Evolutionary conservation across 176 grass and related monocot genomes (phyloP).

Genomic region (Aegilops umbellulata): DNA sequence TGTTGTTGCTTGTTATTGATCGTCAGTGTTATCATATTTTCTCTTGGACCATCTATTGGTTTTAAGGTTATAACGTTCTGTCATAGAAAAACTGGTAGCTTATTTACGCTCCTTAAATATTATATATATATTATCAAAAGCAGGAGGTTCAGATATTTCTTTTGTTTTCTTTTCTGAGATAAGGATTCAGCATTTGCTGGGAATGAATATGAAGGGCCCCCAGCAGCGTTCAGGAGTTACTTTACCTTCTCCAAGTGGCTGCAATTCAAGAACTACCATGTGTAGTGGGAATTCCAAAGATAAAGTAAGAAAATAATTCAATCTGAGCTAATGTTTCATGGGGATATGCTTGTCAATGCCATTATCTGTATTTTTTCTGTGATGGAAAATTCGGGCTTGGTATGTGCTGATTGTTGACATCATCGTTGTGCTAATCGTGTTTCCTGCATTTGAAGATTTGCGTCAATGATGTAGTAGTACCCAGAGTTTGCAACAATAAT

Average conservation of each 20-base stretch:
- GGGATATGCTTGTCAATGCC: background rate
- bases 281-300: constrained; percentile 36
- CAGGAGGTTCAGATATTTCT: background rate
- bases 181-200: constrained; percentile 55
- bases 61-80: background rate
- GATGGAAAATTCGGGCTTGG: background rate
- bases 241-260: constrained; percentile 43
- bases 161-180: constrained; percentile 1
- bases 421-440: constrained; percentile 28
- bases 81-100: background rate
- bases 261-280: constrained; percentile 24
- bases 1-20: background rate
- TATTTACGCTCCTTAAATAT: background rate
- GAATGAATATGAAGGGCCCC: constrained; percentile 33
- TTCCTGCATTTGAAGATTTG: constrained; percentile 31
- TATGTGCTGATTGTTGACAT: background rate
- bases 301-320: constrained; percentile 32
- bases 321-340: background rate
- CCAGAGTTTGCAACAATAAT: constrained; percentile 30
- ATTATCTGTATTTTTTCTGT: background rate
- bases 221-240: constrained; percentile 45
- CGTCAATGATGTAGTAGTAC: constrained; percentile 13
- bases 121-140: background rate
- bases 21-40: background rate
- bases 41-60: too few relatives aligned